Base-by-base conservation (phyloP, 169 alveolate genomes). In the Plasmodium sp. region DNA sequence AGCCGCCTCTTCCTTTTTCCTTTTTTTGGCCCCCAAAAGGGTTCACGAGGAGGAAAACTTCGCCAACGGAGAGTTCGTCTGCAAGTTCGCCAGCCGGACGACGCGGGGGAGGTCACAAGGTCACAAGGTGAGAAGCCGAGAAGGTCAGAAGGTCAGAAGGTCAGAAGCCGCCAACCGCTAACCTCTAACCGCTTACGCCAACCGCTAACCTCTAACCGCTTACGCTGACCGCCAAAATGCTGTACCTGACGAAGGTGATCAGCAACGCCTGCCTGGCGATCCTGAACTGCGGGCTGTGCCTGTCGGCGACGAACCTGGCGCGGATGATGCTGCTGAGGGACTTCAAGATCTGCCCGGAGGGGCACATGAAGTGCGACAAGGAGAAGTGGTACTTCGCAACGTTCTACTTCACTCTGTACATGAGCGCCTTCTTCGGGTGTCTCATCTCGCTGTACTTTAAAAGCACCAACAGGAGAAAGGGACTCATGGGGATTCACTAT, bases 391-490 rank as follows among this genome's bases (percentile, higher is more conserved):
- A 90, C 48, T 90, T 90, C 43, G 31, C 51, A 27, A 71, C 80
- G 0, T 81, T 90, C 73, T 81, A 80, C 45, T 81, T 90, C 54
- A 71, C 75, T 10, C 74, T 90, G 48, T 90, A 81, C 73, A 54
- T 74, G 91, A 90, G 94, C 67, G 90, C 84, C 18, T 67, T 90
- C 7, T 71, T 90, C 33, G 94, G 94, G 31, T 90, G 94, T 90
- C 73, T 90, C 45, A 34, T 80, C 14, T 62, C 84, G 2, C 22
- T 90, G 16, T 81, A 39, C 73, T 90, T 90, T 41, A 90, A 48
- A 31, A 74, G 45, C 48, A n/a, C 75, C 14, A 81, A 81, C 77
- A 80, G 94, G 43, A 90, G 91, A 81, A 90, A 90, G 48, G 56
- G 34, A 9, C 48, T 90, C 45, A 22, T 80, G 56, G 54, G 16